A percentile compares a stretch with the other conserved stretches of the same genome.
Conservation (phyloP, 768 basidiomycete genomes). For the Coprinopsis cinerea region DNA sequence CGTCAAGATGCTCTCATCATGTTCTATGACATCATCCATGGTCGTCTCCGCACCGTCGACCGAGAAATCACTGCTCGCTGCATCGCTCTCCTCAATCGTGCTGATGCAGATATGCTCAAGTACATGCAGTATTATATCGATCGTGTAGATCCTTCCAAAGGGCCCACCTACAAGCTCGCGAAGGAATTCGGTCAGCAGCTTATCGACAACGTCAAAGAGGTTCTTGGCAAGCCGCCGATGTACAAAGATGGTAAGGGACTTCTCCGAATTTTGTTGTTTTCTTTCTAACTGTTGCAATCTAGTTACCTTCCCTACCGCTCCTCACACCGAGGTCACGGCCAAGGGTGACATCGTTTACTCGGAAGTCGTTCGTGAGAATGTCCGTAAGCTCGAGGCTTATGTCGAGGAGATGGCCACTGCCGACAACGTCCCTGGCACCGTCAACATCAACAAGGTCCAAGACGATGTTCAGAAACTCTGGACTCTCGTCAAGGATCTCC, state of each 20-base stretch:
- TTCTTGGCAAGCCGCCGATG: slow-evolving; percentile 74
- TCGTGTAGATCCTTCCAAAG: slow-evolving; percentile 69
- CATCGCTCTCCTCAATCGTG: slow-evolving; percentile 95
- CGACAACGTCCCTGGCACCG: slow-evolving; percentile 71
- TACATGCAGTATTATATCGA: slow-evolving; percentile 98
- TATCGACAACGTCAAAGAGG: slow-evolving; percentile 88
- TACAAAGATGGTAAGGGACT: slow-evolving; percentile 87
- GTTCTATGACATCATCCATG: slow-evolving; percentile 99
- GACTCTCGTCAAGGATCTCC: slow-evolving; percentile 95
- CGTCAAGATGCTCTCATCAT: slow-evolving; percentile 94
- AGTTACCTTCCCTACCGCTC: slow-evolving; percentile 99
- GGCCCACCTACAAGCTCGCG: slow-evolving; percentile 90
- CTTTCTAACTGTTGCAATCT: slow-evolving; percentile 10
- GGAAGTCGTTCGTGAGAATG: slow-evolving; percentile 93
- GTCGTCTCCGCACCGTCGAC: slow-evolving; percentile 88
- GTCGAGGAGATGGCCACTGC: slow-evolving; percentile 98
- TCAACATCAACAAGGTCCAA: slow-evolving; percentile 97
- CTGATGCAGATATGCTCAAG: slow-evolving; percentile 82
- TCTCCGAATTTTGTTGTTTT: not conserved
- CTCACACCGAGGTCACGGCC: slow-evolving; percentile 86
- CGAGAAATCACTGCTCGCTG: slow-evolving; percentile 96
- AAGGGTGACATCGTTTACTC: slow-evolving; percentile 94
- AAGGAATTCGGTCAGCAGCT: slow-evolving; percentile 97
- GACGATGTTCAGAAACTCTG: slow-evolving; percentile 95
- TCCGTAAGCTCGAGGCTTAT: slow-evolving; percentile 96